Conservation (phyloP, 192 early-diverging fungal species). For the Umbelopsis vinacea region DNA sequence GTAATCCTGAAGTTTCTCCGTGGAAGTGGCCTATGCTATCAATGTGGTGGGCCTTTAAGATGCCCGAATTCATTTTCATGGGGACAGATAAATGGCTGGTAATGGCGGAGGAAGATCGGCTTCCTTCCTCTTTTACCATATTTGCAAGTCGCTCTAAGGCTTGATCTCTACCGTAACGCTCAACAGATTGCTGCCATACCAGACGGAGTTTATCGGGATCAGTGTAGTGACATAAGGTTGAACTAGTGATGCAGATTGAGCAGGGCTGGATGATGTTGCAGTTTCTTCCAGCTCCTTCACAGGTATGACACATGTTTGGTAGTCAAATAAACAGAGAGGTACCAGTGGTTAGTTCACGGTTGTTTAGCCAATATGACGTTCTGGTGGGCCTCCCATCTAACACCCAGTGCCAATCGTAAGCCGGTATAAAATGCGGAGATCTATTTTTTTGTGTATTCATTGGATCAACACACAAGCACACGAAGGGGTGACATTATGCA, state of each 20-base stretch:
- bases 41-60: slow-evolving; percentile 6
- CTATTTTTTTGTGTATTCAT: background rate
- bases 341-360: background rate
- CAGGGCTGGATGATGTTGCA: background rate
- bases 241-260: background rate
- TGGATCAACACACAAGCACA: background rate
- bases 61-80: background rate
- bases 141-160: slow-evolving; percentile 10
- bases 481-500: background rate
- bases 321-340: slow-evolving; percentile 2
- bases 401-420: background rate
- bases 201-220: slow-evolving; percentile 13
- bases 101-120: background rate
- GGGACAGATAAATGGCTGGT: background rate
- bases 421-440: background rate
- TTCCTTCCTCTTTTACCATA: slow-evolving; percentile 16
- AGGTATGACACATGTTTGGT: slow-evolving; percentile 4
- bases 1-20: background rate
- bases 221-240: slow-evolving; percentile 9
- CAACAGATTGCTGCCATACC: slow-evolving; percentile 4
- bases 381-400: background rate
- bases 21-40: slow-evolving; percentile 2
- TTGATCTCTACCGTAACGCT: slow-evolving; percentile 13
- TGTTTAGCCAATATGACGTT: background rate
- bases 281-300: slow-evolving; percentile 1